These are phyloP conservation scores for Globisporangium yorkense DNA, from an alignment of 352 stramenopile species.

Conservation along the genomic window DNA sequence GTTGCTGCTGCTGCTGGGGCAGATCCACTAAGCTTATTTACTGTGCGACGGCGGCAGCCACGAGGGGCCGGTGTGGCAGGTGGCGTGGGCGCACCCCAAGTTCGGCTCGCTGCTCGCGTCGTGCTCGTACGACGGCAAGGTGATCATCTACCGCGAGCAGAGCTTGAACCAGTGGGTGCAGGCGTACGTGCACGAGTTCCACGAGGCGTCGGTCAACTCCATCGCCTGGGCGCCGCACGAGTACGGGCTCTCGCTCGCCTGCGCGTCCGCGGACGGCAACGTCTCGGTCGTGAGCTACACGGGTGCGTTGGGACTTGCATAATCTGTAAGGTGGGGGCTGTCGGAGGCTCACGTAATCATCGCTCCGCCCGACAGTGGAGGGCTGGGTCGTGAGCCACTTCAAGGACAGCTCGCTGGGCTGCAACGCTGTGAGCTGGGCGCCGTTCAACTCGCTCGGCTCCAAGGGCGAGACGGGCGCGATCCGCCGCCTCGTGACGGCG, in stretches of 20 bases:
- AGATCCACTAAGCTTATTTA: not conserved
- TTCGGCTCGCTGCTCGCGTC: constrained; percentile 95
- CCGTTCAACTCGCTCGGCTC: constrained; percentile 77
- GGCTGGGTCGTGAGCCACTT: constrained; percentile 92
- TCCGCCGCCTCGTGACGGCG: constrained; percentile 90
- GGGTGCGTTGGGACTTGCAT: constrained; percentile 24
- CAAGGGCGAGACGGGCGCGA: constrained; percentile 33
- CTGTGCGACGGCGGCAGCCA: constrained; percentile 51
- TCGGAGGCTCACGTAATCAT: not conserved
- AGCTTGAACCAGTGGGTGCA: constrained; percentile 91
- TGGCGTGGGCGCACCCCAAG: constrained; percentile 98
- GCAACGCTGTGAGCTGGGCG: constrained; percentile 97
- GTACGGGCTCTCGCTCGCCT: constrained; percentile 92
- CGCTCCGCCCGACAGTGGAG: constrained; percentile 27
- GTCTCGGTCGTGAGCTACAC: constrained; percentile 88
- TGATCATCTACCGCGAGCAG: constrained; percentile 96
- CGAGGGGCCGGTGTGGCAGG: constrained; percentile 97
- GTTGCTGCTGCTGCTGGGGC: not conserved
- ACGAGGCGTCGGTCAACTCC: constrained; percentile 91
- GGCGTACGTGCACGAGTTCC: constrained; percentile 88
- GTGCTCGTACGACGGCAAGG: constrained; percentile 97
- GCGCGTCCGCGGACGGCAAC: constrained; percentile 93
- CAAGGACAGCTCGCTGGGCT: constrained; percentile 92
- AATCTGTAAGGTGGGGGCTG: not conserved
- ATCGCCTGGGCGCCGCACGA: constrained; percentile 97